Evolutionary conservation across 306 rosid genomes (phyloP), one percentile per base, ranked within the genome.

Genomic region (Trichosanthes cucumerina): DNA sequence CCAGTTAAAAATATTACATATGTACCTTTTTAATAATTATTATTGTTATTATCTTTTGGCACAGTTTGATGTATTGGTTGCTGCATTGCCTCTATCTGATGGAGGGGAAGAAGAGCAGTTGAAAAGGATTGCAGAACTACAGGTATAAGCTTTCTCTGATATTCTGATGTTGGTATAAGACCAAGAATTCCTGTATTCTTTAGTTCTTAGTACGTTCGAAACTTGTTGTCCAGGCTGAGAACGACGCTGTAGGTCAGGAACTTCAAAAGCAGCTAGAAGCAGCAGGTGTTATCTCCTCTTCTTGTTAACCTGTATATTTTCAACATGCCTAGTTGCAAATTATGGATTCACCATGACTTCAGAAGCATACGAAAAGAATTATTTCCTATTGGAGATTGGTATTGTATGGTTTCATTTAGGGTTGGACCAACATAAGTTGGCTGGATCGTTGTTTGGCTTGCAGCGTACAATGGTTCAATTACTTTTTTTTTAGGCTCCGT

Each of bases 191-290:
- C 7, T 15, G 46, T 62, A 23, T 18, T 46, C 5, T 33, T n/a
- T 69, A 23, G 53, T 24, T 57, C 26, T 62, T 52, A 52, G 6
- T 14, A 9, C n/a, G 62, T 41, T 38, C 5, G 59, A 31, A 77
- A 77, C 73, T 56, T 69, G 47, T 52, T 66, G 44, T 80, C 10
- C 83, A 94, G 98, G 97, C 92, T 80, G 97, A 94, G 82, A 94
- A 92, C 80, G 97, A 92, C 70, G 86, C 81, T 26, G 81, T 88
- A 8, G 97, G 97, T 63, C 92, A 89, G 81, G 98, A 94, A 83
- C 96, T 92, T 74, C 97, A 92, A 83, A 90, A 83, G 86, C 97
- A 94, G 79, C 82, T 94, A 77, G 96, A 94, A 86, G 96, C 98
- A 56, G 97, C 98, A 84, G 98, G 98, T 91, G 16, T 82, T 15